Evolutionary conservation across 208 protist species (phyloP), one percentile per base, ranked within the genome.

Genomic region (Trypanosomatidae sp.): DNA sequence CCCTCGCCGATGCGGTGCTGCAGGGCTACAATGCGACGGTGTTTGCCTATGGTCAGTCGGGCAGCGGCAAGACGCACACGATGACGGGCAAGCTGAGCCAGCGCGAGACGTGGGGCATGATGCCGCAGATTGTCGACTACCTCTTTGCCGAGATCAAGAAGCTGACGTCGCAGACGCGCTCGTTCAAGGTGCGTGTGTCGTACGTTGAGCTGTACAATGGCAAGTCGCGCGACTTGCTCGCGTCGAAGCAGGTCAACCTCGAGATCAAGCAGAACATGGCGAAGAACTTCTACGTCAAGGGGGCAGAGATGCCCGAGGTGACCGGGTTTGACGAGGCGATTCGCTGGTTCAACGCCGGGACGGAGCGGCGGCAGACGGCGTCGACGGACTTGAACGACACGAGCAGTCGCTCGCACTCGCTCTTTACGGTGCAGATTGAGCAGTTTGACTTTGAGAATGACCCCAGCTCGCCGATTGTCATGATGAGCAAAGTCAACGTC

Each of bases 151-250:
- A 88, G 44, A 78, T 90, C 28, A 90, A 82, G 50, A 86, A 89
- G 39, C 50, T 88, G 48, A 78, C 73, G 15, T 84, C 73, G 1
- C 42, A 67, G 18, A 92, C 79, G 38, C 91, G 80, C 46, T 76
- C 67, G n/a, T 92, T 89, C 56, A 88, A 89, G 51, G 72, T 92
- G 19, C 77, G 71, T 42, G 81, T 91, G 33, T 87, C 73, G 21
- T 92, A 94, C 46, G 69, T 94, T 21, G 80, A 94, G 61, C 57
- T 94, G 19, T 94, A 94, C 66, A 94, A 94, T 46, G 87, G 83
- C 43, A 94, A 90, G 59, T 76, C 74, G 8, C 73, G 78, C 27
- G 87, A 94, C 54, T 51, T 94, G 44, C 64, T 94, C 32, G 21
- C 74, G 6, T 52, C 56, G 28, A 91, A 88, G 61, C 73, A 88